Percentiles rank a stretch among this genome's conserved stretches.
Conservation (phyloP, 331 rosid genomes). For the Cydonia oblonga region DNA sequence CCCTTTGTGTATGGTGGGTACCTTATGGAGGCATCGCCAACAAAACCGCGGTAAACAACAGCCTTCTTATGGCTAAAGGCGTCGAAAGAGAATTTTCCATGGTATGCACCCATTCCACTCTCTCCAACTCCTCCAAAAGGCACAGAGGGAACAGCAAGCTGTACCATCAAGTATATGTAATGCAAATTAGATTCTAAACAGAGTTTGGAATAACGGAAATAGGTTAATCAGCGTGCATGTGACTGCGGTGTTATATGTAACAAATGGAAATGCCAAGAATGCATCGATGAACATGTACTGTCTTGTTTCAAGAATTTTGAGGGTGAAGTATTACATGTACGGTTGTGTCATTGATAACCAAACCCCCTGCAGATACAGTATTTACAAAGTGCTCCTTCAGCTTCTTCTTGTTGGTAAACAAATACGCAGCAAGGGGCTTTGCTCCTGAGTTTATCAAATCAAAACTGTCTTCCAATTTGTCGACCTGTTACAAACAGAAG, state of each 20-base stretch:
- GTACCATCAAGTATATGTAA: slow-evolving; percentile 15
- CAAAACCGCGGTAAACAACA: slow-evolving; percentile 69
- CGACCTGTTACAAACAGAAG: slow-evolving; percentile 41
- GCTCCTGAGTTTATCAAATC: slow-evolving; percentile 65
- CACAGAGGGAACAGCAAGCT: slow-evolving; percentile 64
- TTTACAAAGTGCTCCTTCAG: slow-evolving; percentile 67
- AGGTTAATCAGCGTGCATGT: background rate
- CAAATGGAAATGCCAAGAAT: background rate
- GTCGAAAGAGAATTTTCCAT: slow-evolving; percentile 93
- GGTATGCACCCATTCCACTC: slow-evolving; percentile 92
- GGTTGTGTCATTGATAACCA: slow-evolving; percentile 73
- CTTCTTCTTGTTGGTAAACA: slow-evolving; percentile 61
- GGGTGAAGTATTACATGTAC: slow-evolving; percentile 45
- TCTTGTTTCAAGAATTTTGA: slow-evolving; percentile 3
- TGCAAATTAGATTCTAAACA: background rate
- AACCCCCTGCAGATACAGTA: slow-evolving; percentile 77
- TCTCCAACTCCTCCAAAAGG: slow-evolving; percentile 99
- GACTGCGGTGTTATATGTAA: background rate
- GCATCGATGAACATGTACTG: background rate
- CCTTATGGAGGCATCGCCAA: slow-evolving; percentile 63
- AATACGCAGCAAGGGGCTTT: slow-evolving; percentile 94
- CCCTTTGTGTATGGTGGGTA: slow-evolving; percentile 82
- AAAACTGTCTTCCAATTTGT: slow-evolving; percentile 69
- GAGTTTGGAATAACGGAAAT: background rate
- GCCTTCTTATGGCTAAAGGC: slow-evolving; percentile 91